Evolutionary conservation across 257 asterid genomes (phyloP), one percentile per base, ranked within the genome.

Genomic region (Plantago ovata): DNA sequence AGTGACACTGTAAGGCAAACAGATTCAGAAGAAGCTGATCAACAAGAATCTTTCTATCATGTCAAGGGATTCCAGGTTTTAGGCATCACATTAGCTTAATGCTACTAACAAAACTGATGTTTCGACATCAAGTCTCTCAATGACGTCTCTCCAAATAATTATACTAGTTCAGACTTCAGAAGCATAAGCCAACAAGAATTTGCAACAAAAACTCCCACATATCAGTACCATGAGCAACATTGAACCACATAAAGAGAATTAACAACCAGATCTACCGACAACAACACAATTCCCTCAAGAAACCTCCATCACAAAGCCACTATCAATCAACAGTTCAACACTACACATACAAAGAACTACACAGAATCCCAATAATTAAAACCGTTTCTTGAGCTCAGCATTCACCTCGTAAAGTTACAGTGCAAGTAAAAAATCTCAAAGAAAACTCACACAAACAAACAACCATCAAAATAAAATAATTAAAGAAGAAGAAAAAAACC

Each of bases 221-320:
- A 64, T 9, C 53, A 64, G 32, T 20, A 60, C 10, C 56, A 69
- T 10, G 7, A 33, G 1, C 22, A 14, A 15, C n/a, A 60, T 45
- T 13, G 6, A 6, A 14, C 32, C 22, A 33, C 56, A 32, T 12
- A 54, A 64, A 33, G 24, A 16, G 22, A 51, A 38, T 28, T 3
- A 42, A 43, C 16, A 5, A 28, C 12, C 47, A 69, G 69, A 68
- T 60, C 72, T 63, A 68, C 22, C 56, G 13, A 42, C 21, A 46
- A 60, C n/a, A 42, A 41, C 23, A n/a, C 49, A 18, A 16, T 63
- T 49, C 48, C 49, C 43, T 13, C 40, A 38, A 7, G 52, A 28
- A 33, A 66, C 55, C 55, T 50, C 20, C 53, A 42, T 32, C 15
- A 21, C 5, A 60, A 4, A 48, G 38, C 62, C 12, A 24, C 55